Conservation (phyloP, 2,329 filamentous ascomycete genomes). For the Scedosporium boydii region DNA sequence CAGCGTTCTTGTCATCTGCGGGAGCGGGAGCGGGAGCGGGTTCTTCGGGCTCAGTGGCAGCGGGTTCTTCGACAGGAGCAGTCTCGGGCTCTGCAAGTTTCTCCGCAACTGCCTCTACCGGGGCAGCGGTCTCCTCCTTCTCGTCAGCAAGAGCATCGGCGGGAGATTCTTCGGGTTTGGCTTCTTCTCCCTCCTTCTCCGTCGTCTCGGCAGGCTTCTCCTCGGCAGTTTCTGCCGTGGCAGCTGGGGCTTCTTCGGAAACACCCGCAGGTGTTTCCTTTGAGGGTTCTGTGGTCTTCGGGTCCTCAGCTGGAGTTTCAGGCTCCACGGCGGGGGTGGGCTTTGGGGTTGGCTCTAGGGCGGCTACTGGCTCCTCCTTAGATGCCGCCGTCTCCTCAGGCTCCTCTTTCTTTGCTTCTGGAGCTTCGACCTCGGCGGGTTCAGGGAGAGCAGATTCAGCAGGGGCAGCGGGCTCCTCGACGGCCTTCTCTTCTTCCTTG, state of each 20-base stretch:
- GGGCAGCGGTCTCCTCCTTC: neutral
- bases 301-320: neutral
- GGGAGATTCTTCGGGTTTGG: neutral
- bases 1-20: neutral
- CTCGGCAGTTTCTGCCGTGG: neutral
- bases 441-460: conserved; percentile 10
- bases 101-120: neutral
- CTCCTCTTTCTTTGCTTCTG: neutral
- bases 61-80: neutral
- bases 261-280: neutral
- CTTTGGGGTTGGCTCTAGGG: neutral
- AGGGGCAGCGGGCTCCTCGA: conserved; percentile 5
- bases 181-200: neutral
- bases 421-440: neutral
- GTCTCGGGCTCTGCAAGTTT: neutral
- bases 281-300: neutral
- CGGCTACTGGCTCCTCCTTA: neutral
- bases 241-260: neutral
- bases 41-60: neutral
- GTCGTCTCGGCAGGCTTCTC: neutral
- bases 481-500: conserved; percentile 6
- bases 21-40: no score
- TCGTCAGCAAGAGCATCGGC: neutral
- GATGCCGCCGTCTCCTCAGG: conserved; percentile 7
- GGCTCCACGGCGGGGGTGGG: neutral